phyloP scores from a whole-genome alignment of 78 protist species.

The Dictyostelium firmibasis region DNA sequence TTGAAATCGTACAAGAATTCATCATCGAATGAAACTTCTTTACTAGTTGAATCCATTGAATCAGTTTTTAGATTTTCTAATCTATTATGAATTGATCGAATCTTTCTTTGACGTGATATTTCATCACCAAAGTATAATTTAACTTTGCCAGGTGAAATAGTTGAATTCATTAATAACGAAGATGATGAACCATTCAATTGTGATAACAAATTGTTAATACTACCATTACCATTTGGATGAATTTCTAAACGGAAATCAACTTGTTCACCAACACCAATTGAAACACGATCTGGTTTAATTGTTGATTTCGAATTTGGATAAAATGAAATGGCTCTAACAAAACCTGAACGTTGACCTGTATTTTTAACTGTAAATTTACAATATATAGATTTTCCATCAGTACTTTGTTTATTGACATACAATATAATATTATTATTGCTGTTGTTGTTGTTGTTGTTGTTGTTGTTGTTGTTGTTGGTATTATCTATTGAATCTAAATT shows the following conservation, averaged over 20 bases:
- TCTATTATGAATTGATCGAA: background rate
- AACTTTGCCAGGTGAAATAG: background rate
- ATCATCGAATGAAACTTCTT: background rate
- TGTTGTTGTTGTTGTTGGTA: background rate
- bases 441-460: background rate
- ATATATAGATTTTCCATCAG: background rate
- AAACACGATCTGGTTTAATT: slow-evolving; percentile 23
- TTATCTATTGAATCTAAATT: background rate
- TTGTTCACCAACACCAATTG: slow-evolving; percentile 39
- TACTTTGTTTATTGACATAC: slow-evolving; percentile 18
- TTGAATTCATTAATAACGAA: background rate
- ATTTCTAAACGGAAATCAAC: background rate
- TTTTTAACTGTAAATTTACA: slow-evolving; percentile 19
- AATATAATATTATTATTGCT: background rate
- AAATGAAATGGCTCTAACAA: slow-evolving; percentile 10
- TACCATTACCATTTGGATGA: background rate
- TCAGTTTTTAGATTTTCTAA: background rate
- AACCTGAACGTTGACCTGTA: slow-evolving; percentile 66
- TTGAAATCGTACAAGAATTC: slow-evolving; percentile 2
- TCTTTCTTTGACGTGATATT: slow-evolving; percentile 35
- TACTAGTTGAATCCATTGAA: background rate
- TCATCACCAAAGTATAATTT: slow-evolving; percentile 68
- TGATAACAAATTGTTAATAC: background rate
- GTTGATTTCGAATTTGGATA: background rate
- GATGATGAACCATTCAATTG: background rate